Evolutionary conservation across 2,329 filamentous ascomycete genomes (phyloP).

Genomic region (Fusarium sp.): DNA sequence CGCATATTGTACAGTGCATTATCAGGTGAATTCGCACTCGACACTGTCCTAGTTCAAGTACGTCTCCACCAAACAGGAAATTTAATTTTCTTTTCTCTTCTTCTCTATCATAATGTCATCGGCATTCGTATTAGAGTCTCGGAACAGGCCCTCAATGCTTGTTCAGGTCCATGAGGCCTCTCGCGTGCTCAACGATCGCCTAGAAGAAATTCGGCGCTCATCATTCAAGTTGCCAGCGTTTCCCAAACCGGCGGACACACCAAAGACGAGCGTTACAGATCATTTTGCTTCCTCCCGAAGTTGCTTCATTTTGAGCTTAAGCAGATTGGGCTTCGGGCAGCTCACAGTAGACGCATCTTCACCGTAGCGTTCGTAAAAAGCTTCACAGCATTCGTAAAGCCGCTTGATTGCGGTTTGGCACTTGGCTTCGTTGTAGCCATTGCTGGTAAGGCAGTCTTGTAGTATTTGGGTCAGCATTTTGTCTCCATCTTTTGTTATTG

Average conservation of each 20-base stretch:
- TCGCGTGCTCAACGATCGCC: slow-evolving; percentile 98
- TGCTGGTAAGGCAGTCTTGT: slow-evolving; percentile 84
- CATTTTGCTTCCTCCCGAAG: slow-evolving; percentile 57
- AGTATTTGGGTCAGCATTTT: slow-evolving; percentile 6
- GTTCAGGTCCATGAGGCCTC: slow-evolving; percentile 87
- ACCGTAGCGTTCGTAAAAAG: slow-evolving; percentile 85
- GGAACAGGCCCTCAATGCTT: slow-evolving; percentile 93
- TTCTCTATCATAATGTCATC: slow-evolving; percentile 76
- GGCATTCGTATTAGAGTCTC: slow-evolving; percentile 99
- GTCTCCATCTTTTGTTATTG: background rate
- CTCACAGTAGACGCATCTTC: slow-evolving; percentile 80
- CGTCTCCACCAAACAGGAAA: slow-evolving; percentile 42
- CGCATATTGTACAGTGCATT: slow-evolving; percentile 24
- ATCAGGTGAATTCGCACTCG: background rate
- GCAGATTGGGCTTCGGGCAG: slow-evolving; percentile 84
- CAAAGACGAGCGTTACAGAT: slow-evolving; percentile 61
- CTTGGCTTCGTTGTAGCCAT: slow-evolving; percentile 86
- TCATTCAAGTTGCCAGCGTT: slow-evolving; percentile 76
- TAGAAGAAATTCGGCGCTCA: slow-evolving; percentile 82
- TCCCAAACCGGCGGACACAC: slow-evolving; percentile 58
- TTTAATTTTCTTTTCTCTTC: slow-evolving; percentile 49
- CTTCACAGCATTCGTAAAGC: slow-evolving; percentile 92
- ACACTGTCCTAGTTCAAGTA: slow-evolving; percentile 44
- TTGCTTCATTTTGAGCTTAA: slow-evolving; percentile 89
- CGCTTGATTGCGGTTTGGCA: slow-evolving; percentile 84